These are phyloP conservation scores for Quercus lobata DNA, from an alignment of 331 rosid genomes.

Conservation along the genomic window DNA sequence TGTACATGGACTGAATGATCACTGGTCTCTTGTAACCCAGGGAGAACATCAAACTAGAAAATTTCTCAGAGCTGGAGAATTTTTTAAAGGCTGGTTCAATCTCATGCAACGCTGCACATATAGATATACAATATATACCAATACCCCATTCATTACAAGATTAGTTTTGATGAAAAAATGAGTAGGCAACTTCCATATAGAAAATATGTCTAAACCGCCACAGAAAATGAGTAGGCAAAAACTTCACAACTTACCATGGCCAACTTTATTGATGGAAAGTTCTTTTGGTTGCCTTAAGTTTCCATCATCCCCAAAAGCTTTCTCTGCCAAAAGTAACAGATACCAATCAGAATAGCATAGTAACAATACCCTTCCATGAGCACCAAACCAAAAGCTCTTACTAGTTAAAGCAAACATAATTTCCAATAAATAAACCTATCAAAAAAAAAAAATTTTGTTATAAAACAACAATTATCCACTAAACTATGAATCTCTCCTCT, in stretches of 20 bases:
- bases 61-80: slow-evolving; percentile 64
- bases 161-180: neutral
- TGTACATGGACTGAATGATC: slow-evolving; percentile 87
- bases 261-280: slow-evolving; percentile 86
- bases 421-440: neutral
- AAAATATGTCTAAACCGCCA: neutral
- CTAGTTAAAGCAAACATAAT: neutral
- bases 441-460: neutral
- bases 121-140: neutral
- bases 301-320: slow-evolving; percentile 88
- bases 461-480: neutral
- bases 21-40: slow-evolving; percentile 81
- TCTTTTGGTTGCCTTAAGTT: slow-evolving; percentile 74
- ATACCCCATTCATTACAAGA: neutral
- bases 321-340: slow-evolving; percentile 48
- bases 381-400: neutral
- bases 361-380: neutral
- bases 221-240: neutral
- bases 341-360: slow-evolving; percentile 1
- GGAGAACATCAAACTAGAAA: slow-evolving; percentile 58
- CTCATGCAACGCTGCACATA: slow-evolving; percentile 75
- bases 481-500: neutral
- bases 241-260: slow-evolving; percentile 58
- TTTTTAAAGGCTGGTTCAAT: slow-evolving; percentile 71
- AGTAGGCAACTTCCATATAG: neutral